These are phyloP conservation scores for Penicillium paneum DNA, from an alignment of 2,329 filamentous ascomycete species.

Conservation along the genomic window DNA sequence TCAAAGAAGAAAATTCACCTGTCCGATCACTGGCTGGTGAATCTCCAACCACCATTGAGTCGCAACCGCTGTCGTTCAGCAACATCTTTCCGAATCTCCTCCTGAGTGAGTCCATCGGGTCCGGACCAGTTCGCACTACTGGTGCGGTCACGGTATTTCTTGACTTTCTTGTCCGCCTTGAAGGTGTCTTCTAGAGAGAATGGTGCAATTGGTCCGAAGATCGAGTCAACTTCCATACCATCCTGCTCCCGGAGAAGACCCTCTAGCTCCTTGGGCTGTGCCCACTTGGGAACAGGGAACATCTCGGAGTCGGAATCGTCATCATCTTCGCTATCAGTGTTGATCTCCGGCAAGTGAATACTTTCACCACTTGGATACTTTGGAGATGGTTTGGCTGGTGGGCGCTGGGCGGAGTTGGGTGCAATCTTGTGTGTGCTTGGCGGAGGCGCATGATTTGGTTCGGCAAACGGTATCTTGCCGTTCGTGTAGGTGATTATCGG, in stretches of 20 bases:
- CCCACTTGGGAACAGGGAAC: constrained; percentile 75
- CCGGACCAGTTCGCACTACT: constrained; percentile 93
- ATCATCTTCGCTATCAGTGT: constrained; percentile 89
- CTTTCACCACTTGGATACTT: constrained; percentile 84
- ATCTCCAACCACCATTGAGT: constrained; percentile 81
- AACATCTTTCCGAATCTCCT: constrained; percentile 77
- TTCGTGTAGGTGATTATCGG: constrained; percentile 85
- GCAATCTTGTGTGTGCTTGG: constrained; percentile 61
- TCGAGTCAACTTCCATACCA: constrained; percentile 68
- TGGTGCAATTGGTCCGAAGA: constrained; percentile 85
- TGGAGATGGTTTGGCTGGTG: constrained; percentile 64
- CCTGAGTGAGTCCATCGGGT: constrained; percentile 77
- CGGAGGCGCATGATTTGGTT: constrained; percentile 57
- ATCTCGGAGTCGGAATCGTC: constrained; percentile 59
- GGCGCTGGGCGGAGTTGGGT: constrained; percentile 44
- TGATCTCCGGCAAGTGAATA: constrained; percentile 91
- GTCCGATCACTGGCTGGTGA: constrained; percentile 30
- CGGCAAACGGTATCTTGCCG: constrained; percentile 84
- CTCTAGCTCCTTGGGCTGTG: constrained; percentile 78
- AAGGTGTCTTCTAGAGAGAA: constrained; percentile 97
- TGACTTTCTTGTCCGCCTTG: constrained; percentile 79
- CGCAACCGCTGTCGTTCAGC: constrained; percentile 75
- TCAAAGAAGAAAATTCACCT: not conserved
- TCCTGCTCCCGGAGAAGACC: constrained; percentile 77
- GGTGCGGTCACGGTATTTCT: constrained; percentile 84